phyloP scores from a whole-genome alignment of 164 flowering plant species.

The Vitis rotundifolia region DNA sequence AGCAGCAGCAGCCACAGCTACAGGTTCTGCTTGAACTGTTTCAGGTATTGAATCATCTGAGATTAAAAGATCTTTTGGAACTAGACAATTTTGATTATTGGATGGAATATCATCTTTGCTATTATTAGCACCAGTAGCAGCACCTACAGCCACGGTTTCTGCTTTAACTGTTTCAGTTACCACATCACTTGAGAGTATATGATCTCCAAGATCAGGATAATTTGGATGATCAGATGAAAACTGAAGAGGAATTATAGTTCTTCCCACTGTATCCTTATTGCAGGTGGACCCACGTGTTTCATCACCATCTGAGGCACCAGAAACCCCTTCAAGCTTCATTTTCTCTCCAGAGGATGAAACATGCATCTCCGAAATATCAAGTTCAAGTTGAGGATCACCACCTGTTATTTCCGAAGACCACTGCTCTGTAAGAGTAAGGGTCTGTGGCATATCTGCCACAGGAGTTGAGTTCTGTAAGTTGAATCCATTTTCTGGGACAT shows the following conservation, averaged over 20 bases:
- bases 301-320: constrained; percentile 12
- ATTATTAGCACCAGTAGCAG: no score
- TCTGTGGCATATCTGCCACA: constrained; percentile 15
- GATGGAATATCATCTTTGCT: no score
- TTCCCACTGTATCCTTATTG: constrained; percentile 12
- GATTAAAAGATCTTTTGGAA: no score
- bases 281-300: constrained; percentile 11
- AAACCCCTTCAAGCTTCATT: constrained; percentile 15
- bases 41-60: no score
- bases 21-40: no score
- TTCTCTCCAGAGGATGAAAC: constrained; percentile 21
- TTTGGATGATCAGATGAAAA: constrained; percentile 13
- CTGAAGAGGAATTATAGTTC: constrained; percentile 17
- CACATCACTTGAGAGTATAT: neutral
- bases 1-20: no score
- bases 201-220: constrained; percentile 8
- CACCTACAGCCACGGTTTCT: no score
- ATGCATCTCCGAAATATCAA: constrained; percentile 18
- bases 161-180: no score
- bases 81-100: no score
- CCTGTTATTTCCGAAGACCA: constrained; percentile 12
- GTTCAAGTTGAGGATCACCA: constrained; percentile 26
- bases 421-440: constrained; percentile 16
- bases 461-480: constrained; percentile 11
- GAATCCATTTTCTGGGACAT: constrained; percentile 11